phyloP scores from a whole-genome alignment of 345 rosid genomes.

The Rhizophora apiculata region DNA sequence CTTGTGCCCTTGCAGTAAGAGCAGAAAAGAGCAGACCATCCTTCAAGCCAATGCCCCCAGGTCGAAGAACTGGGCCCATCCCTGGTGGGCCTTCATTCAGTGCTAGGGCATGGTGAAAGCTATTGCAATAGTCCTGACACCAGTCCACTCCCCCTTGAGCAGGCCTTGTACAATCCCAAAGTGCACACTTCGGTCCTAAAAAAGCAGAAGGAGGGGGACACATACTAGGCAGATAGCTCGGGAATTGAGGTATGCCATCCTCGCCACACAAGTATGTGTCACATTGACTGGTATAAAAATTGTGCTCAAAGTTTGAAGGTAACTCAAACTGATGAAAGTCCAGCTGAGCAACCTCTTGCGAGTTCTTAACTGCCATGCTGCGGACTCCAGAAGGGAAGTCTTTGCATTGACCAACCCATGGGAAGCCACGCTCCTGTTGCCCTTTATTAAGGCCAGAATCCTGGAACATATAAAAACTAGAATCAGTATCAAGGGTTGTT shows the following conservation, averaged over 20 bases:
- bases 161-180: conserved; percentile 99
- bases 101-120: conserved; percentile 83
- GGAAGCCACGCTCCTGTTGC: conserved; percentile 51
- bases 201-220: conserved; percentile 92
- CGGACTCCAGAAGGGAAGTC: conserved; percentile 40
- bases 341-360: conserved; percentile 45
- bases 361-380: conserved; percentile 26
- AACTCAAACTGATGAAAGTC: conserved; percentile 67
- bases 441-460: conserved; percentile 53
- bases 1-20: conserved; percentile 73
- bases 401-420: conserved; percentile 55
- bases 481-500: conserved; percentile 10
- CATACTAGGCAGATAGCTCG: conserved; percentile 56
- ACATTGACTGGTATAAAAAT: conserved; percentile 50
- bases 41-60: conserved; percentile 87
- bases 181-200: conserved; percentile 95
- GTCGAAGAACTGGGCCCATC: conserved; percentile 79
- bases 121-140: conserved; percentile 90
- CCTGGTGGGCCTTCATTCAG: conserved; percentile 93
- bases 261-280: conserved; percentile 46
- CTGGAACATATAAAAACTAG: conserved; percentile 33
- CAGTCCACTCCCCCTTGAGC: conserved; percentile 75
- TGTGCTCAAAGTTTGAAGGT: conserved; percentile 61
- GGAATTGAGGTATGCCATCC: conserved; percentile 49
- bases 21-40: conserved; percentile 90